Evolutionary conservation across 2,329 filamentous ascomycete species (phyloP), one percentile per base, ranked within the genome.

Genomic region (Colletotrichum sp.): DNA sequence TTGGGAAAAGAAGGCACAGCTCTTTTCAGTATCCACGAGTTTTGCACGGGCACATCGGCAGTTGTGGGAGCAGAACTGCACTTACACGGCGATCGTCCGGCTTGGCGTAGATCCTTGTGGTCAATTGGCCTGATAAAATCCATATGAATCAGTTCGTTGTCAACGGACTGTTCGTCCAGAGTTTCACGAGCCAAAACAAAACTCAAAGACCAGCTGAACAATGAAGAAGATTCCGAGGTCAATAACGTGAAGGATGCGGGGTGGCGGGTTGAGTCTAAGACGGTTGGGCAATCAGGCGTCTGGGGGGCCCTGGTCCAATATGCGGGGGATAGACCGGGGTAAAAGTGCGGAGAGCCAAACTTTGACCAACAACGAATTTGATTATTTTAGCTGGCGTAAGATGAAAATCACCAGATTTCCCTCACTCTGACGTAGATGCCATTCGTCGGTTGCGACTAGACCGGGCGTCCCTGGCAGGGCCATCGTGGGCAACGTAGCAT

Each of bases 241-340:
- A 26, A 34, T 34, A 24, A 14, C 6, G 26, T n/a, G n/a, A 24
- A 68, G 18, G 13, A 65, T 63, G 72, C 34, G 72, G 67, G 72
- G 72, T 36, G 60, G 36, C 32, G 61, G 36, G 55, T 24, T 55
- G n/a, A 30, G 26, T 39, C 52, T 13, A 36, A 68, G 61, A 68
- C 66, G 24, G 39, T 28, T n/a, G 28, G 34, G 48, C 68, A 48
- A 52, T 21, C 48, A n/a, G 18, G 24, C 61, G n/a, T 52, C 69
- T 9, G 63, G 72, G 68, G 72, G 30, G n/a, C 43, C 72, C 72
- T 72, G 69, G 72, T 72, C 30, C 55, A 57, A 61, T 55, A 68
- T 75, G 72, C 69, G 72, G 69, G 72, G 69, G 63, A 68, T 24
- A 13, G 61, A 21, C 69, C 70, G 26, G 72, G 72, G 63, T 57